These are phyloP conservation scores for Hymenoscyphus fraxineus DNA, from an alignment of 2,329 filamentous ascomycete species.

Conservation along the genomic window DNA sequence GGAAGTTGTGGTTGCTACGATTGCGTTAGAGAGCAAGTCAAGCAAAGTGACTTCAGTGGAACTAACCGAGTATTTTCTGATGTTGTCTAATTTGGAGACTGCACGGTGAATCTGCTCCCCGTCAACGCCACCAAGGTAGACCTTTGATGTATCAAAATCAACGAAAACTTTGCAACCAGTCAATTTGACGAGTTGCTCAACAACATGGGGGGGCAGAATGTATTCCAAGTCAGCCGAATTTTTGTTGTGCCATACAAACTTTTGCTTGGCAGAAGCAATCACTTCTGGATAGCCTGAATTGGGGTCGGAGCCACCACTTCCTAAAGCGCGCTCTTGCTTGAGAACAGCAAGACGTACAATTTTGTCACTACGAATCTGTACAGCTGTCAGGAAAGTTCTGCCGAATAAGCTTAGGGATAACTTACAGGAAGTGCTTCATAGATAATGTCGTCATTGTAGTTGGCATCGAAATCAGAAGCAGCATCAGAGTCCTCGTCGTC, in stretches of 20 bases:
- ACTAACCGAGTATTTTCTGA: constrained; percentile 27
- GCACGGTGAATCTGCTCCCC: constrained; percentile 18
- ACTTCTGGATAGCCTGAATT: background rate
- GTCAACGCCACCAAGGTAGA: constrained; percentile 22
- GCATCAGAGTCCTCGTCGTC: constrained; percentile 10
- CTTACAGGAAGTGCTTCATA: constrained; percentile 8
- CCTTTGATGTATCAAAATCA: constrained; percentile 13
- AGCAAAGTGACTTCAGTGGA: background rate
- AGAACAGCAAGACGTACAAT: constrained; percentile 21
- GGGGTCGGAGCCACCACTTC: background rate
- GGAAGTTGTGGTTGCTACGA: background rate
- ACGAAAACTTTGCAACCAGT: constrained; percentile 26
- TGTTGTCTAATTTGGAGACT: constrained; percentile 27
- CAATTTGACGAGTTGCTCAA: constrained; percentile 17
- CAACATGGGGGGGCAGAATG: constrained; percentile 12
- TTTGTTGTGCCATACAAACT: constrained; percentile 14
- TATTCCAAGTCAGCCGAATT: constrained; percentile 11
- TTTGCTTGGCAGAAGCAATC: constrained; percentile 15
- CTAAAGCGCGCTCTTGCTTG: constrained; percentile 7
- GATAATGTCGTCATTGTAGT: background rate
- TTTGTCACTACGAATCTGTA: constrained; percentile 20
- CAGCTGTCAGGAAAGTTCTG: constrained; percentile 2
- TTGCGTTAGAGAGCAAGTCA: background rate
- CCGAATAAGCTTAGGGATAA: too few relatives aligned
- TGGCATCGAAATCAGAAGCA: constrained; percentile 11